Evolutionary conservation across 768 basidiomycete genomes (phyloP).

Genomic region (Boletellus ananas): DNA sequence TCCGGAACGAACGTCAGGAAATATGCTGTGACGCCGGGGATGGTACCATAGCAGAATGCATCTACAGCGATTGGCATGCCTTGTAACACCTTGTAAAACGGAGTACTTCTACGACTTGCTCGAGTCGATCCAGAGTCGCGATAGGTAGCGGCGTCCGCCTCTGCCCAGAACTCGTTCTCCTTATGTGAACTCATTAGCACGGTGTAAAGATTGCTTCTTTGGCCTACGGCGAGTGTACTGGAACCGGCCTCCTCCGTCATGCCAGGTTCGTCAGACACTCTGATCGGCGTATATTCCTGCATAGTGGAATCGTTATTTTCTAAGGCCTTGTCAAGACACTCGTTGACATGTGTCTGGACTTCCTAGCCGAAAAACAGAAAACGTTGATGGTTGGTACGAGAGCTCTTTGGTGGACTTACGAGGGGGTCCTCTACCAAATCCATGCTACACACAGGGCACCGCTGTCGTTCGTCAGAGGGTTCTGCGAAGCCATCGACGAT

Average conservation of each 20-base stretch:
- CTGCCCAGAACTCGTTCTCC: slow-evolving; percentile 83
- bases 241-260: not conserved
- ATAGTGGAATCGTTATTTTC: not conserved
- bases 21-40: slow-evolving; percentile 87
- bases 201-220: slow-evolving; percentile 52
- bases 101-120: slow-evolving; percentile 66
- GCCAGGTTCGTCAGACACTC: not conserved
- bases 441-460: slow-evolving; percentile 28
- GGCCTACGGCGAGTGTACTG: not conserved
- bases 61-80: slow-evolving; percentile 99
- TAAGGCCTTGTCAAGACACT: slow-evolving; percentile 44
- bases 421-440: slow-evolving; percentile 6
- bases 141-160: slow-evolving; percentile 57
- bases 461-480: not conserved
- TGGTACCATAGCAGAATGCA: slow-evolving; percentile 90
- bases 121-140: slow-evolving; percentile 44
- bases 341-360: slow-evolving; percentile 52
- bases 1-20: slow-evolving; percentile 67
- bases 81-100: slow-evolving; percentile 93
- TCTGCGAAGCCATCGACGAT: slow-evolving; percentile 25
- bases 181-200: slow-evolving; percentile 87
- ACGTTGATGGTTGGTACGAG: not conserved
- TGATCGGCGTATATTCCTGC: not conserved
- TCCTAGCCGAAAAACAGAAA: slow-evolving; percentile 35
- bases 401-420: slow-evolving; percentile 25